These are phyloP conservation scores for Tritrichomonas foetus DNA, from an alignment of 208 protist species.

Conservation along the genomic window DNA sequence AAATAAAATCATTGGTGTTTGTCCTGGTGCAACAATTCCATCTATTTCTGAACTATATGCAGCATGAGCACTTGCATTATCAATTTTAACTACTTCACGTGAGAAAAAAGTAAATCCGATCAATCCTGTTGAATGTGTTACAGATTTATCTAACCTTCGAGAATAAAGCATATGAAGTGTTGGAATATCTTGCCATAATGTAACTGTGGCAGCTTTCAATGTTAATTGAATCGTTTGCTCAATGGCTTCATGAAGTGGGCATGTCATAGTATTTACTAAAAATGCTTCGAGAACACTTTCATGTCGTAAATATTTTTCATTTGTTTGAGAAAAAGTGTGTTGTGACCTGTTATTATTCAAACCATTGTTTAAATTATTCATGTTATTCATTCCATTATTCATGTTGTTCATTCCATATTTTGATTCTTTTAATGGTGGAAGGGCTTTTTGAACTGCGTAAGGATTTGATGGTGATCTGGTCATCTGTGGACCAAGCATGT, in stretches of 20 bases:
- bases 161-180: slow-evolving; percentile 17
- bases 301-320: background rate
- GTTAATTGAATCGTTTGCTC: background rate
- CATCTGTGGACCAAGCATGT: too few species aligned
- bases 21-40: background rate
- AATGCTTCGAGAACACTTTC: background rate
- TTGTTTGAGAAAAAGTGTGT: background rate
- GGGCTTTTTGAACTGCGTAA: too few species aligned
- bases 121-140: background rate
- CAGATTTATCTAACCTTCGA: background rate
- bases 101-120: background rate
- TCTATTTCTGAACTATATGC: background rate
- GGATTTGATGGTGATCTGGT: too few species aligned
- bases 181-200: slow-evolving; percentile 24
- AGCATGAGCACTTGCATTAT: background rate
- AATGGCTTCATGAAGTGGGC: background rate
- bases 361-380: too few species aligned
- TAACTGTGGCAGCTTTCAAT: background rate
- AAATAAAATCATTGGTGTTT: background rate
- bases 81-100: background rate
- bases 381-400: too few species aligned
- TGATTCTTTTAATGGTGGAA: too few species aligned
- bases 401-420: too few species aligned
- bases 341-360: too few species aligned
- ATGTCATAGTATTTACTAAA: background rate